These are phyloP conservation scores for Pythium brassicae DNA, from an alignment of 352 stramenopile genomes.

Conservation along the genomic window DNA sequence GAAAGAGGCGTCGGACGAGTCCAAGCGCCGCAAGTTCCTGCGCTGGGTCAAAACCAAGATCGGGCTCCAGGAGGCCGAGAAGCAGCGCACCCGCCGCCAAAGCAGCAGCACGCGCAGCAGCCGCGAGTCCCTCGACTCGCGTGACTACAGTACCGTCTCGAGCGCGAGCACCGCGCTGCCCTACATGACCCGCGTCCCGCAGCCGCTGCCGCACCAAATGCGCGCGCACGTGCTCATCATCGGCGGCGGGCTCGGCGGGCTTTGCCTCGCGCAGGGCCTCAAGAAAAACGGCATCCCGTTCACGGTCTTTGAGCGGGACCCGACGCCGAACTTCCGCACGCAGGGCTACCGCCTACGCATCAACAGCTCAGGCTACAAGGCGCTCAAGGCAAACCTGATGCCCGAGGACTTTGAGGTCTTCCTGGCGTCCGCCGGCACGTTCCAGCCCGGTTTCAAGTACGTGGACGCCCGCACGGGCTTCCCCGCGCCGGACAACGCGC, in stretches of 20 bases:
- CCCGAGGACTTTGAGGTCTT: conserved; percentile 55
- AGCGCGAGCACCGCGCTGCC: conserved; percentile 3
- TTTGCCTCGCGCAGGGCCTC: conserved; percentile 58
- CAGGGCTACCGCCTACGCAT: conserved; percentile 62
- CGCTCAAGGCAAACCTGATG: conserved; percentile 42
- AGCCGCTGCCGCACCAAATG: neutral
- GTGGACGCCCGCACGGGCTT: conserved; percentile 35
- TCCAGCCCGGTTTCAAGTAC: conserved; percentile 44
- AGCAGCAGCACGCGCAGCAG: conserved; percentile 18
- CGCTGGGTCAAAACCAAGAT: conserved; percentile 60
- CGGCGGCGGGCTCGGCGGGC: conserved; percentile 45
- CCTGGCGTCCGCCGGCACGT: conserved; percentile 42
- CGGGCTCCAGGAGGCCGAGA: conserved; percentile 20
- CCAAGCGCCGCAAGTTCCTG: conserved; percentile 57
- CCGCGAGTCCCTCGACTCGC: conserved; percentile 1
- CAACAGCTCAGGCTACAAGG: conserved; percentile 54
- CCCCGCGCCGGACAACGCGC: conserved; percentile 1
- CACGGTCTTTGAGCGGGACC: conserved; percentile 62
- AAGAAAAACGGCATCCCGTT: conserved; percentile 57
- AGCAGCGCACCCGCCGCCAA: conserved; percentile 2
- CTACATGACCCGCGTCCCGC: conserved; percentile 1
- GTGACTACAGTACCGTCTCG: conserved; percentile 5
- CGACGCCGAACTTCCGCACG: conserved; percentile 52
- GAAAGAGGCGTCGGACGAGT: conserved; percentile 37
- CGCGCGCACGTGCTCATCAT: conserved; percentile 36